Conservation (phyloP, 208 protist species). For the Vickermania spadyakhi region DNA sequence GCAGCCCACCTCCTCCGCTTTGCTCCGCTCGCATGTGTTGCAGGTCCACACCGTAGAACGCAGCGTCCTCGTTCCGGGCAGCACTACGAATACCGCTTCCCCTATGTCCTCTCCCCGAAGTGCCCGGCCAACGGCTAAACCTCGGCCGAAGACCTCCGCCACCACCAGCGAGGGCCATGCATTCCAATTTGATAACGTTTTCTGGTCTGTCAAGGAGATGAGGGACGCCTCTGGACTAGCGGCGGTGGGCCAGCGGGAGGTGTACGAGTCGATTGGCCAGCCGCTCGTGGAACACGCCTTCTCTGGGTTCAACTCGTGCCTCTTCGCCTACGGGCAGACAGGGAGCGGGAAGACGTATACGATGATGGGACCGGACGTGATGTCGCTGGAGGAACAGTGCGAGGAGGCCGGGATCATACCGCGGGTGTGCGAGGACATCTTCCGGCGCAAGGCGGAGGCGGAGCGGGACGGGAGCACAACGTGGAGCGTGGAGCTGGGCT, state of each 20-base stretch:
- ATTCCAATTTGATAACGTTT: constrained; percentile 64
- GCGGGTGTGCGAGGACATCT: constrained; percentile 62
- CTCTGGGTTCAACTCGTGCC: constrained; percentile 53
- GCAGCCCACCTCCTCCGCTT: not conserved
- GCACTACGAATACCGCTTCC: no score
- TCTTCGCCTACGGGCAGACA: constrained; percentile 61
- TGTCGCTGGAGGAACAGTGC: not conserved
- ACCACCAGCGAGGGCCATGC: constrained; percentile 4
- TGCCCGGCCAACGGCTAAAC: no score
- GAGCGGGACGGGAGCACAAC: constrained; percentile 30
- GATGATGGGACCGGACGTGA: constrained; percentile 21
- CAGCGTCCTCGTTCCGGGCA: constrained; percentile 73
- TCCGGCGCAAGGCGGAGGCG: constrained; percentile 23
- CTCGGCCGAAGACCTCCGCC: not conserved
- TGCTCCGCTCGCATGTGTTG: not conserved
- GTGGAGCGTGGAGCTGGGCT: constrained; percentile 63
- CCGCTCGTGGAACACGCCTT: constrained; percentile 47
- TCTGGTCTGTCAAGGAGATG: constrained; percentile 32
- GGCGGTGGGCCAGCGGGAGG: constrained; percentile 27
- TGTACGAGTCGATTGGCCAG: constrained; percentile 42
- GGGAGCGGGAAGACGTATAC: constrained; percentile 50
- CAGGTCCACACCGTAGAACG: constrained; percentile 3
- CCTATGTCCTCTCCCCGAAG: no score
- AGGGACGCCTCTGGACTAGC: not conserved
- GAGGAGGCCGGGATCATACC: constrained; percentile 53